Evolutionary conservation across 768 basidiomycete species (phyloP), one percentile per base, ranked within the genome.

Genomic region (Termitomyces sp.): DNA sequence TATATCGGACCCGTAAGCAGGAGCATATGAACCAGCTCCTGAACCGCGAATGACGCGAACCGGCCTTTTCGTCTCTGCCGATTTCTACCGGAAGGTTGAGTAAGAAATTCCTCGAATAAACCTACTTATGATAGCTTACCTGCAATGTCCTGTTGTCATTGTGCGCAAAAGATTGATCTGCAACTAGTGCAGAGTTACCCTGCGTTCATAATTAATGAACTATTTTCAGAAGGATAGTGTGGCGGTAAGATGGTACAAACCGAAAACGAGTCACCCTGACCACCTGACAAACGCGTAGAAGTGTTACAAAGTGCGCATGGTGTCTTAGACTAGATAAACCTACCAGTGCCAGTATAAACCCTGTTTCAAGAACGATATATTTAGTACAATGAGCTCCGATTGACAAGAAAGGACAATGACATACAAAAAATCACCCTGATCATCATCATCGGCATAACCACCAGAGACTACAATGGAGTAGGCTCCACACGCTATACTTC

Each of bases 21-120:
- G 75, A 1, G 75, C 74, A 56, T 68, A 79, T 31, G 48, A 44
- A 0, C 60, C 23, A 11, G 54, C 25, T 33, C 66, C 65, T 12
- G 55, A 43, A 3, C 76, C 76, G 20, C 77, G 72, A 38, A 77
- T 63, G 12, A 79, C 76, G 5, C 78, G 72, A 33, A 79, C 70
- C 10, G 75, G 76, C 4, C 59, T 48, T 33, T 59, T 40, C 2
- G 65, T 72, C 15, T 70, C 63, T 4, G 36, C 54, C 3, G 73
- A 72, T 60, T 56, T 69, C 72, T 75, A 54, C 44, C 15, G 15
- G 5, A 47, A 16, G 20, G 35, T 25, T 31, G 15, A 13, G 22
- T 27, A 16, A n/a, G 10, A 32, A 13, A 39, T 22, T n/a, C 6
- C 35, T 41, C 13, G 16, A n/a, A 29, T 16, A 16, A 12, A 25